phyloP scores from a whole-genome alignment of 768 basidiomycete genomes.

The Coprinopsis cinerea region DNA sequence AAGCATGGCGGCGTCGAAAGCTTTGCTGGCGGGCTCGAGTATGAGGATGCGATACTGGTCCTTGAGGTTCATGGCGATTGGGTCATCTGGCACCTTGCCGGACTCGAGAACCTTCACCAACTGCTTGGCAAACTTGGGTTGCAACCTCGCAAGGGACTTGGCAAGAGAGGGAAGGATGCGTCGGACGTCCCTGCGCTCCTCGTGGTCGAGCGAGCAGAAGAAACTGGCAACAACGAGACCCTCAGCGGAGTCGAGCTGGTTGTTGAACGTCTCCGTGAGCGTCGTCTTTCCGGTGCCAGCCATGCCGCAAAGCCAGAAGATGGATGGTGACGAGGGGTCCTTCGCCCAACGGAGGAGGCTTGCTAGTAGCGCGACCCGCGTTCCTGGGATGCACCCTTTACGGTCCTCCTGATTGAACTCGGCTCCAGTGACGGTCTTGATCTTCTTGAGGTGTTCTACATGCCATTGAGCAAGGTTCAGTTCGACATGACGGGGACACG shows the following conservation, averaged over 20 bases:
- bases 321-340: background rate
- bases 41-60: constrained; percentile 1
- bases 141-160: background rate
- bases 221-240: constrained; percentile 5
- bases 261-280: constrained; percentile 6
- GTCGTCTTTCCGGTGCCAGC: constrained; percentile 12
- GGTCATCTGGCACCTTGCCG: background rate
- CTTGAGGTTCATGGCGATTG: background rate
- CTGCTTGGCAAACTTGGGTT: background rate
- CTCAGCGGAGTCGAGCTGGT: background rate
- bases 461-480: background rate
- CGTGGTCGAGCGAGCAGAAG: constrained; percentile 7
- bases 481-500: background rate
- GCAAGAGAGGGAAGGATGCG: constrained; percentile 2
- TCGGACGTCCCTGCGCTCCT: background rate
- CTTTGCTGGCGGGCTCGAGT: background rate
- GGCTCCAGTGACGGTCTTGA: background rate
- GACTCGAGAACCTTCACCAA: background rate
- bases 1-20: background rate
- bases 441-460: background rate
- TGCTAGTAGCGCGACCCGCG: background rate
- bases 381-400: background rate
- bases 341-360: background rate
- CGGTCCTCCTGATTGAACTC: background rate
- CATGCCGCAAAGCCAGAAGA: constrained; percentile 7